Conservation (phyloP, 352 stramenopile species). For the Phytophthora idaei region DNA sequence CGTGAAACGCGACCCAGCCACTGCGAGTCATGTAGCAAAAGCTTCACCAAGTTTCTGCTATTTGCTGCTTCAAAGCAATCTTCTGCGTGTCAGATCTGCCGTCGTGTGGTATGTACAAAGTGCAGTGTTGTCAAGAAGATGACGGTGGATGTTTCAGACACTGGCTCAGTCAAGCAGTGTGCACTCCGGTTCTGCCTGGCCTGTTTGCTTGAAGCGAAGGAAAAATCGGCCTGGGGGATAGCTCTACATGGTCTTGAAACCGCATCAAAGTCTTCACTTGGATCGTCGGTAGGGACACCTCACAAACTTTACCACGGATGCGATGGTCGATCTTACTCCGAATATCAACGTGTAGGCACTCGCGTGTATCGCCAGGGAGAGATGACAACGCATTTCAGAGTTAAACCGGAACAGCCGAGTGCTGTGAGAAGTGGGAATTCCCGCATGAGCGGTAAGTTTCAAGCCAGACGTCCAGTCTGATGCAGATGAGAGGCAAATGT, state of each 20-base stretch:
- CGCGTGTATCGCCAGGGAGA: not conserved
- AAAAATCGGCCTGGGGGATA: conserved; percentile 51
- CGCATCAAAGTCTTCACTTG: no score
- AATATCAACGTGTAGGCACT: conserved; percentile 15
- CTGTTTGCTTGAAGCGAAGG: conserved; percentile 56
- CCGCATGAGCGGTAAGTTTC: conserved; percentile 1
- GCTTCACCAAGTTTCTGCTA: conserved; percentile 26
- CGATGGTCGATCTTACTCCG: conserved; percentile 18
- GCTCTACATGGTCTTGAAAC: conserved; percentile 16
- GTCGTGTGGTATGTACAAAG: conserved; percentile 46
- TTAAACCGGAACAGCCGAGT: not conserved
- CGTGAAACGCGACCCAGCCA: conserved; percentile 11
- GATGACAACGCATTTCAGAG: not conserved
- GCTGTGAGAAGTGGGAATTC: conserved; percentile 6
- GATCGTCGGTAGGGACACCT: conserved; percentile 1
- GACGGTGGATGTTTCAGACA: conserved; percentile 49
- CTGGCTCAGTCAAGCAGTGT: conserved; percentile 38
- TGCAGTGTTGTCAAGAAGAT: conserved; percentile 66
- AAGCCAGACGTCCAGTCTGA: not conserved
- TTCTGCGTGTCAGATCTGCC: conserved; percentile 54
- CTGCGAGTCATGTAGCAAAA: conserved; percentile 37
- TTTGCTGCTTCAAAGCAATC: no score
- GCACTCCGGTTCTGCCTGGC: conserved; percentile 53
- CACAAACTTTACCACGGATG: not conserved
- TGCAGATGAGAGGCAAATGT: not conserved